Evolutionary conservation across 2,329 filamentous ascomycete genomes (phyloP), one percentile per base, ranked within the genome.

Genomic region (Cadophora luteo-olivacea): DNA sequence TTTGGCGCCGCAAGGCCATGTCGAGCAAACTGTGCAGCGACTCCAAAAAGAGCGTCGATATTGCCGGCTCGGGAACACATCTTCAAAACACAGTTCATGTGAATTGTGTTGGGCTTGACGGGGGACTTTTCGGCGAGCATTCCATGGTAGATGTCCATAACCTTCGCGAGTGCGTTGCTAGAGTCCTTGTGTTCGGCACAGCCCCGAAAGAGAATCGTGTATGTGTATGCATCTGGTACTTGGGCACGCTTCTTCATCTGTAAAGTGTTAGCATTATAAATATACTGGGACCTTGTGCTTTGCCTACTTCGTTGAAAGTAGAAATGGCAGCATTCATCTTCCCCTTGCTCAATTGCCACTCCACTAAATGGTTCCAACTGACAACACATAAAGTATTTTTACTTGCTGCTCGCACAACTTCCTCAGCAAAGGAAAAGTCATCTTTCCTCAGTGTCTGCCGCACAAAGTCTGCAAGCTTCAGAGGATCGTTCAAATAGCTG

Each of bases 241-340:
- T 97, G 91, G 5, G 85, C 90, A 70, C 94, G 87, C 82, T 98
- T 98, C 82, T 98, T 99, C 95, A 99, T 98, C 91, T 93, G 45
- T 52, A 67, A 70, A 7, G 22, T 25, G 12, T 60, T 75, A 64
- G 75, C 72, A 60, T 69, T 61, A 68, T 33, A 12, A 29, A 32
- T 24, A 1, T 9, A 24, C 38, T 57, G 70, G 29, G 49, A n/a
- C 49, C 12, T 12, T 7, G 5, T 32, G 11, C 3, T 48, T 14
- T 49, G 76, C 83, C 71, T 79, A 92, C 91, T 79, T 98, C 95
- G 79, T 97, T 97, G 82, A 89, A 97, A n/a, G 93, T 83, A 80
- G 92, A 94, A 67, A 97, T 81, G 22, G 92, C 94, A 24, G 83
- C 81, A 69, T 85, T 84, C 41, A 93, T 79, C 63, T 85, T 84